These are phyloP conservation scores for Nannochloropsis gaditana DNA, from an alignment of 108 stramenopile species.

Conservation along the genomic window DNA sequence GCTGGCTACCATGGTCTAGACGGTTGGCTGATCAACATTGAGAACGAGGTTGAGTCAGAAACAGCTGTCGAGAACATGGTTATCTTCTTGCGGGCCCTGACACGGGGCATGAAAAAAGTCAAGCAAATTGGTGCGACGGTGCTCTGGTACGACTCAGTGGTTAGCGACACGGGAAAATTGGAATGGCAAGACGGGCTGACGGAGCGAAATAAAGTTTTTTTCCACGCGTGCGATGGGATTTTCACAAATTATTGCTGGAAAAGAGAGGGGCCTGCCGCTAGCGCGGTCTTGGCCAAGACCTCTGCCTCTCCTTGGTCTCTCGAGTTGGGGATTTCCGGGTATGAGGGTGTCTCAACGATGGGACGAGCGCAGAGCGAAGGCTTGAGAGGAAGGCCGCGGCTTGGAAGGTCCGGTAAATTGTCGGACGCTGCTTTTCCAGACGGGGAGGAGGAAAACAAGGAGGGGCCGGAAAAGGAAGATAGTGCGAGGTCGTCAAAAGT, in stretches of 20 bases:
- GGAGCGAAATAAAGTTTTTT: background rate
- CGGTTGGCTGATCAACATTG: slow-evolving; percentile 25
- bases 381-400: too few species aligned
- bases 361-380: too few species aligned
- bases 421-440: background rate
- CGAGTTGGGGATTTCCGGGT: too few species aligned
- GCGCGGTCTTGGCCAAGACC: background rate
- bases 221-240: slow-evolving; percentile 9
- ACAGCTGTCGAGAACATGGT: background rate
- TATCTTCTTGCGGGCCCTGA: background rate
- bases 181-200: slow-evolving; percentile 18
- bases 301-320: background rate
- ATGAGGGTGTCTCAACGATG: too few species aligned
- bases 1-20: background rate
- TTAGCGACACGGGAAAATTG: background rate
- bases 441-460: background rate
- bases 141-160: slow-evolving; percentile 24
- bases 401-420: too few species aligned
- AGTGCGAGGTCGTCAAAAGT: too few species aligned
- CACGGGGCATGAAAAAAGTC: background rate
- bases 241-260: slow-evolving; percentile 25
- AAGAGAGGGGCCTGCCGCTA: background rate
- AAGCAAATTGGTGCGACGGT: background rate
- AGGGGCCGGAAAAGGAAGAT: background rate
- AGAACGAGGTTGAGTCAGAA: background rate